These are phyloP conservation scores for Inonotus hispidus DNA, from an alignment of 1,284 basidiomycete species.

Conservation along the genomic window DNA sequence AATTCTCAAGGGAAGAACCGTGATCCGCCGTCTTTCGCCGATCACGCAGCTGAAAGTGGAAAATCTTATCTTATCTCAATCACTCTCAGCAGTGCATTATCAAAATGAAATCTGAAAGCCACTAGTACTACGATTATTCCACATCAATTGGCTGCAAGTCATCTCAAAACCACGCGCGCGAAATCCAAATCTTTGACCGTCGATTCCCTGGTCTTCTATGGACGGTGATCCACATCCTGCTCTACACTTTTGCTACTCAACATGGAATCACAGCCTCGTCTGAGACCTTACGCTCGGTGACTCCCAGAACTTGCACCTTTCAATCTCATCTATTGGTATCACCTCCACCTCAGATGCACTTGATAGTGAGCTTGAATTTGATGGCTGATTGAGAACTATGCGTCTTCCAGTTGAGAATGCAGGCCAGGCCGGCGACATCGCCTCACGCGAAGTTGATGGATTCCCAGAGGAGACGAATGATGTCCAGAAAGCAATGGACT, in stretches of 20 bases:
- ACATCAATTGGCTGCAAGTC: no score
- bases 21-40: neutral
- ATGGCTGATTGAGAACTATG: conserved; percentile 24
- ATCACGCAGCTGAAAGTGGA: neutral
- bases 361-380: neutral
- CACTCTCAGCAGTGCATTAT: no score
- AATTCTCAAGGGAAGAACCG: neutral
- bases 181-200: neutral
- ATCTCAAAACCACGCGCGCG: no score
- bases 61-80: conserved; percentile 1
- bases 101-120: no score
- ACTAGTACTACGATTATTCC: no score
- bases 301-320: conserved; percentile 39
- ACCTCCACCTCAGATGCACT: conserved; percentile 28
- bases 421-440: conserved; percentile 31
- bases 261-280: conserved; percentile 20
- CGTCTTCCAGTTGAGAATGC: conserved; percentile 20
- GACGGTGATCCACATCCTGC: neutral
- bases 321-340: conserved; percentile 29
- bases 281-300: conserved; percentile 29
- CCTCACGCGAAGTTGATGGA: conserved; percentile 29
- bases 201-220: no score
- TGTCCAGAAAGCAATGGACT: conserved; percentile 43
- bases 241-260: neutral
- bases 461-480: conserved; percentile 35